Conservation (phyloP, 164 flowering plant genomes). For the Berberis thunbergii region DNA sequence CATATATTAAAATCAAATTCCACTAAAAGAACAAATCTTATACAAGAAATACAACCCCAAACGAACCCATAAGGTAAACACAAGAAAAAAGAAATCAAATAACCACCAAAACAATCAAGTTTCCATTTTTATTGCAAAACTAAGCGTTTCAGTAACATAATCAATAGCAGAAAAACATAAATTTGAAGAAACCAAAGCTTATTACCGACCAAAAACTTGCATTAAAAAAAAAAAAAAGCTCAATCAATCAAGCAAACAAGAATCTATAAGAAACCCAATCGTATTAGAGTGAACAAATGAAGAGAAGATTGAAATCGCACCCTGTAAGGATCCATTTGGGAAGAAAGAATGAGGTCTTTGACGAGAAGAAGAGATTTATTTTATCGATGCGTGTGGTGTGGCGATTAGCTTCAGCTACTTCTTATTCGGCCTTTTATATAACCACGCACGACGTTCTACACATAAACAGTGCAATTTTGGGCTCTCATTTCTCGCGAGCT, state of each 20-base stretch:
- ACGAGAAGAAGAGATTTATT: neutral
- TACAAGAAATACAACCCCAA: neutral
- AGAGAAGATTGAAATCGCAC: constrained; percentile 13
- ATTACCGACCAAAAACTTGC: no score
- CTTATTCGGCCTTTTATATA: neutral
- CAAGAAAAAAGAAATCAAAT: no score
- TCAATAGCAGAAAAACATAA: no score
- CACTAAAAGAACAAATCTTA: neutral
- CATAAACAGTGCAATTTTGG: neutral
- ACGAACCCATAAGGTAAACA: no score
- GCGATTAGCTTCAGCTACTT: neutral
- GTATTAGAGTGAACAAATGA: neutral
- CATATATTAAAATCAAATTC: neutral
- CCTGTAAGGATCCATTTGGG: constrained; percentile 79
- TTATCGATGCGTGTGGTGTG: neutral
- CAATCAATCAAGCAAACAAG: neutral
- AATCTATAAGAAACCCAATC: neutral
- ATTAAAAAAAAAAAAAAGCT: neutral
- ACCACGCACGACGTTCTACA: neutral
- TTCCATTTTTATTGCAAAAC: no score
- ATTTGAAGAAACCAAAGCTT: no score
- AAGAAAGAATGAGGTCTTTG: neutral
- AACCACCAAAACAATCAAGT: no score
- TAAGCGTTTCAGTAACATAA: no score
- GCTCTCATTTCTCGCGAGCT: neutral